Percentiles rank a stretch among this genome's conserved stretches.
These are phyloP conservation scores for Podila horticola DNA, from an alignment of 192 early-diverging fungal genomes.

Conservation along the genomic window DNA sequence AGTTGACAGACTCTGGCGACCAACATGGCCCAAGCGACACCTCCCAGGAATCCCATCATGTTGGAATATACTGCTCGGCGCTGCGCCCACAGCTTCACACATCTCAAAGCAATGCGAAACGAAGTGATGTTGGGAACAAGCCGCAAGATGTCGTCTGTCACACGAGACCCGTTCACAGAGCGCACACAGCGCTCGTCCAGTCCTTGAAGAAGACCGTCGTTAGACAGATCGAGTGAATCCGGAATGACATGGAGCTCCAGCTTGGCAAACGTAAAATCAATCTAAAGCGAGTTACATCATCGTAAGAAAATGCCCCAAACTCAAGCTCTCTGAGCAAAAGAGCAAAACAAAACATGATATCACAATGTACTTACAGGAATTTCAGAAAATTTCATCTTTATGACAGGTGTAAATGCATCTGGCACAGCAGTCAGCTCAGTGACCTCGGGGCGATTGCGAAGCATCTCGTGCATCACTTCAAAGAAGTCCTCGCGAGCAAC, in stretches of 20 bases:
- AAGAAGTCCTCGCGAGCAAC: slow-evolving; percentile 96
- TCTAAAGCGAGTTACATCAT: slow-evolving; percentile 54
- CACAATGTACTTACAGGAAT: slow-evolving; percentile 72
- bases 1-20: slow-evolving; percentile 95
- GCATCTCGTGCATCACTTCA: slow-evolving; percentile 83
- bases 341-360: neutral
- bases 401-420: slow-evolving; percentile 95
- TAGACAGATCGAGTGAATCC: slow-evolving; percentile 85
- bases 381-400: slow-evolving; percentile 92
- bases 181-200: slow-evolving; percentile 90
- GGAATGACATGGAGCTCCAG: slow-evolving; percentile 80
- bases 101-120: slow-evolving; percentile 91
- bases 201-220: slow-evolving; percentile 86
- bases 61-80: slow-evolving; percentile 94
- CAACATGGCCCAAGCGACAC: slow-evolving; percentile 98
- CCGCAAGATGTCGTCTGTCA: slow-evolving; percentile 95
- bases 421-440: slow-evolving; percentile 88
- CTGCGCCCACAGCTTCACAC: slow-evolving; percentile 98
- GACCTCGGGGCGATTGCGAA: slow-evolving; percentile 86
- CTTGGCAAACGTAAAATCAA: slow-evolving; percentile 94
- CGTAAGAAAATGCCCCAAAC: neutral
- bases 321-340: neutral
- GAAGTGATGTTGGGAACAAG: slow-evolving; percentile 91
- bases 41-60: slow-evolving; percentile 97
- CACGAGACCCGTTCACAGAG: slow-evolving; percentile 96